These are phyloP conservation scores for Pichia sp. DNA, from an alignment of 1,139 yeast species.

Conservation along the genomic window DNA sequence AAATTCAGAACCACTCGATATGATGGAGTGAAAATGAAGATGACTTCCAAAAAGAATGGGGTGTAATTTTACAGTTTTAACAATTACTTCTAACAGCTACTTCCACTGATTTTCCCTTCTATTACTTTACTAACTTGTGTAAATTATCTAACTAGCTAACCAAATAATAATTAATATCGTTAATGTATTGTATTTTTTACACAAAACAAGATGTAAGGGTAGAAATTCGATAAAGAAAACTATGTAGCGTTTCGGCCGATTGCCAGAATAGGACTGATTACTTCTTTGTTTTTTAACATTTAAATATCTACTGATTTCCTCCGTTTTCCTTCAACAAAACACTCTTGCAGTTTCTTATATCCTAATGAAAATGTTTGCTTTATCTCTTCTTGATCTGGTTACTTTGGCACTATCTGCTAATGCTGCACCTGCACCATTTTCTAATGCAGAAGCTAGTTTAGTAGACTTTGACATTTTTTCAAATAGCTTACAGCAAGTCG, in stretches of 20 bases:
- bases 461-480: neutral
- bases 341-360: neutral
- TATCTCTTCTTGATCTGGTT: neutral
- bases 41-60: slow-evolving; percentile 5
- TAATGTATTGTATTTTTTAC: neutral
- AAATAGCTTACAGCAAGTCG: neutral
- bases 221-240: no score
- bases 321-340: neutral
- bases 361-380: neutral
- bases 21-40: slow-evolving; percentile 4
- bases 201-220: no score
- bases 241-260: neutral
- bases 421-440: slow-evolving; percentile 7
- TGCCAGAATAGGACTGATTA: neutral
- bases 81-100: no score
- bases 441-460: neutral
- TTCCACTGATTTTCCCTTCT: neutral
- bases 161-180: neutral
- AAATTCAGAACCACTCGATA: slow-evolving; percentile 5
- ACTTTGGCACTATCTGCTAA: neutral
- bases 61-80: no score
- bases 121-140: neutral
- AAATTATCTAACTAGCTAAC: neutral
- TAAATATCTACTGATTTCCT: neutral
- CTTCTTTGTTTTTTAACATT: neutral